These are phyloP conservation scores for Lachnellula occidentalis DNA, from an alignment of 2,329 filamentous ascomycete species.

Conservation along the genomic window DNA sequence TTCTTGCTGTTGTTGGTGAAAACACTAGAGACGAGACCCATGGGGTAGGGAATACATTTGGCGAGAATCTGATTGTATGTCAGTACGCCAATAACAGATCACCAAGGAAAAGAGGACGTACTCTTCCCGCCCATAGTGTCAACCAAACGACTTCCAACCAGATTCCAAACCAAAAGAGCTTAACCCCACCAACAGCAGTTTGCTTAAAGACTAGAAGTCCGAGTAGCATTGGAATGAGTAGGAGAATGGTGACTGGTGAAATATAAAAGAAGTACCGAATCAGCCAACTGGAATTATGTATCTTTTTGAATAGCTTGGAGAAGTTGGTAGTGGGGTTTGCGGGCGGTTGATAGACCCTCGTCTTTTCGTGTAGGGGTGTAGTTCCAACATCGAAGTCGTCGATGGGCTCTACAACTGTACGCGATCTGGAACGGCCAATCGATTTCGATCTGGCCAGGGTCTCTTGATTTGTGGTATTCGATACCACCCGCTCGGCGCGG, in stretches of 20 bases:
- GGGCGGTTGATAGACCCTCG: conserved; percentile 58
- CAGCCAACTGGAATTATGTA: conserved; percentile 60
- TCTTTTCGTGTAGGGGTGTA: conserved; percentile 63
- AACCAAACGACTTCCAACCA: conserved; percentile 95
- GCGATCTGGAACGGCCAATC: conserved; percentile 33
- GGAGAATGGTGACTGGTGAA: conserved; percentile 54
- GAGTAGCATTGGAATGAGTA: conserved; percentile 63
- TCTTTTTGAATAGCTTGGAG: conserved; percentile 57
- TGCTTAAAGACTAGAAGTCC: conserved; percentile 54
- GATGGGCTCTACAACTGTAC: conserved; percentile 51
- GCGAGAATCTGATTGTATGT: conserved; percentile 45
- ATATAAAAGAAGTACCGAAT: conserved; percentile 70
- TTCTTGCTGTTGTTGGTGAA: conserved; percentile 85
- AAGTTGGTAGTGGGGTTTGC: conserved; percentile 56
- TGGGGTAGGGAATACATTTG: conserved; percentile 57
- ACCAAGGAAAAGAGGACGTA: conserved; percentile 28
- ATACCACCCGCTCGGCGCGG: conserved; percentile 56
- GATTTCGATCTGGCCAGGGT: conserved; percentile 36
- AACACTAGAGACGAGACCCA: conserved; percentile 62
- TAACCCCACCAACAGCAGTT: conserved; percentile 66
- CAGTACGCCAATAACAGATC: background rate
- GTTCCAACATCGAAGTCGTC: conserved; percentile 51
- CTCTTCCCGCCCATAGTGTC: conserved; percentile 73
- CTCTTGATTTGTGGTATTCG: conserved; percentile 23
- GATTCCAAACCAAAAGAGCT: conserved; percentile 85